Evolutionary conservation across 2,329 filamentous ascomycete species (phyloP), one percentile per base, ranked within the genome.

Genomic region (Fragosphaeria purpurea): DNA sequence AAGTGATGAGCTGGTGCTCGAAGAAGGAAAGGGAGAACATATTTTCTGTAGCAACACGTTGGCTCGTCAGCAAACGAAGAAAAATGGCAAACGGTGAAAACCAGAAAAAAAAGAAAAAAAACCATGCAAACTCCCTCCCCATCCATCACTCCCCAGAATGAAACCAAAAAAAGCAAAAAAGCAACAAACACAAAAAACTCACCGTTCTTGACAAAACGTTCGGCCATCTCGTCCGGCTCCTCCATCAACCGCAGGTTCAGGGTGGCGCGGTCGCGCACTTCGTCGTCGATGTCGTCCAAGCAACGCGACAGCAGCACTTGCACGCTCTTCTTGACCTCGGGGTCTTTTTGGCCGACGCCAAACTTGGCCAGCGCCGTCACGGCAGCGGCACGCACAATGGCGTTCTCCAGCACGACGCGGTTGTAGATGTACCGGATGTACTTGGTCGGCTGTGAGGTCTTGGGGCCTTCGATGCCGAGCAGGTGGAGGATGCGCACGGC

Each of bases 381-480:
- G 48, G 93, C 93, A 8, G 93, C 90, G 46, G 93, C 93, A 59
- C 93, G 81, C 22, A 98, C 90, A 56, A 96, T 89, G 41, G 93
- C 89, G 64, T 98, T 98, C 70, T 98, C 93, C 48, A 98, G 73
- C 12, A 98, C 93, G 30, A 98, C 91, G 53, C 93, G 82, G 73
- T 98, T 98, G 75, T 98, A 98, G 64, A 98, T 98, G 69, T 97
- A 98, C 52, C 93, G 87, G 60, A 98, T 95, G 67, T 96, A 98
- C 76, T 98, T 97, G 51, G 93, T 97, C 0, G 93, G 93, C 61
- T 96, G 88, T 12, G 87, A 83, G 4, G 91, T 96, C 72, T 93
- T 95, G 56, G 93, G 93, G 0, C 93, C 93, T 71, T 98, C 93
- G 33, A 91, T 77, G 61, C 93, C 93, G 42, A 98, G 83, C 22